A percentile compares a stretch with the other conserved stretches of the same genome.
These are phyloP conservation scores for Podosphaera fusca DNA, from an alignment of 2,329 filamentous ascomycete species.

Conservation along the genomic window DNA sequence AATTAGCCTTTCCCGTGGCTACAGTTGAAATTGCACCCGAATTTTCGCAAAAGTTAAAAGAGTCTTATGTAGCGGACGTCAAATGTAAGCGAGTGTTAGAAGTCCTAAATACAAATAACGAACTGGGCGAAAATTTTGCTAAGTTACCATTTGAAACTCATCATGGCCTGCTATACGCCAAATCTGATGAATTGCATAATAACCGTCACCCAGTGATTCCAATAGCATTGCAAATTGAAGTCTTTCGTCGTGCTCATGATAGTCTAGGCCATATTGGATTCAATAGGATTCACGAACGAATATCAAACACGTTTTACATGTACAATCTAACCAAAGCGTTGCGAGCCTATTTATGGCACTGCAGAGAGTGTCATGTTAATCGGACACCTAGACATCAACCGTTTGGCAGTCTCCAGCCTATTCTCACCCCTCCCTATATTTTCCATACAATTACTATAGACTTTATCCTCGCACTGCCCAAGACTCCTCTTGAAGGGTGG, in stretches of 20 bases:
- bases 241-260: not conserved
- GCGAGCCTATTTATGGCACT: constrained; percentile 18
- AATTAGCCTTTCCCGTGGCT: not conserved
- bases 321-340: not conserved
- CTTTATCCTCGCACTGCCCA: not conserved
- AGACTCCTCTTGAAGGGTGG: not conserved
- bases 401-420: not conserved
- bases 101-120: not conserved
- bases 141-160: not conserved
- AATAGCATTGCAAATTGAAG: not conserved
- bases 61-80: not conserved
- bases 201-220: not conserved
- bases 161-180: not conserved
- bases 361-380: constrained; percentile 13
- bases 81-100: not conserved
- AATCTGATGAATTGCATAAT: not conserved
- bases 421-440: not conserved
- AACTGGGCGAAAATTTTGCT: not conserved
- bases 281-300: not conserved
- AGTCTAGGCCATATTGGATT: not conserved
- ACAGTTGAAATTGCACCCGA: not conserved
- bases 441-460: not conserved
- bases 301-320: not conserved
- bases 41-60: not conserved
- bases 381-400: not conserved